Evolutionary conservation across 2,329 filamentous ascomycete species (phyloP), one percentile per base, ranked within the genome.

Genomic region (Talaromyces pinophilus): DNA sequence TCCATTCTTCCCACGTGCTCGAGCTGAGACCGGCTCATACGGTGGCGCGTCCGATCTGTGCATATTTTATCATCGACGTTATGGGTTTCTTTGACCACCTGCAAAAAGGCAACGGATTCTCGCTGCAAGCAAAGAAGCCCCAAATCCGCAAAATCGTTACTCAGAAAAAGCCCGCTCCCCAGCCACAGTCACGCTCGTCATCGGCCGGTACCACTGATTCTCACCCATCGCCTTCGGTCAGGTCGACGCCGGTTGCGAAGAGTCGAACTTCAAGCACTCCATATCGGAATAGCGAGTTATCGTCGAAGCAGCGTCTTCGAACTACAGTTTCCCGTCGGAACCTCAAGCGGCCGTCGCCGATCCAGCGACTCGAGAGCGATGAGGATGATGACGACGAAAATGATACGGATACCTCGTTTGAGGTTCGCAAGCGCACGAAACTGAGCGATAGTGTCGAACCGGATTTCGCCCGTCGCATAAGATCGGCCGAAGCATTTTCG

Each of bases 61-160:
- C 38, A 30, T 25, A 28, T 62, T 22, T 38, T 42, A 30, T 22
- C 17, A 28, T 44, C 22, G 40, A 42, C 71, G 68, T 68, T 66
- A 81, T 81, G 79, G 78, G 78, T 60, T 80, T 81, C 71, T 81
- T 81, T 71, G 79, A 81, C 68, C 78, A 81, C 68, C 75, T 81
- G 67, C 79, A 81, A 66, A 80, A 80, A 73, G 78, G 78, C 74
- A 78, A 78, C 68, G 74, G 72, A 40, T 79, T 79, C 63, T 77
- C 78, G 46, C 72, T 81, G 61, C 78, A 80, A 65, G 72, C 78
- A 48, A 77, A 81, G 64, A 80, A 78, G 48, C 71, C 77, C 30
- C 78, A 81, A 67, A 77, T 81, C 19, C 78, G 79, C 67, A 80
- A 80, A 71, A 76, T 81, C 54, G 77, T 78, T 33, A 62, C 57